phyloP scores from a whole-genome alignment of 2,329 filamentous ascomycete species.

The Tolypocladium paradoxum region DNA sequence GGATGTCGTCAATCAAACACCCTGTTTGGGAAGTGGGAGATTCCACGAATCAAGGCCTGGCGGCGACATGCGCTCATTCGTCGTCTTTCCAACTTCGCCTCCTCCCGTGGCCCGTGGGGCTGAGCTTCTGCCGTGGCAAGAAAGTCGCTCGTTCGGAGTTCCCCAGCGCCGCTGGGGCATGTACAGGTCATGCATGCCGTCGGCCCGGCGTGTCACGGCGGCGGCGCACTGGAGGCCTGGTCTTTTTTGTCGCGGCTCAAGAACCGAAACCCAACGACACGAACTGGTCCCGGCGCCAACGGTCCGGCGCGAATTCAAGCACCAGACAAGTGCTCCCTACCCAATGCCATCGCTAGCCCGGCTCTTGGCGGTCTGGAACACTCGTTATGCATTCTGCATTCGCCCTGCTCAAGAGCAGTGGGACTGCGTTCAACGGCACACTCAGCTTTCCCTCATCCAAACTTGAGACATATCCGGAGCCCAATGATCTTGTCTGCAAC shows the following conservation, averaged over 20 bases:
- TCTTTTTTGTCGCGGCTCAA: neutral
- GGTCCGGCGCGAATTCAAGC: neutral
- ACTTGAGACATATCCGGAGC: neutral
- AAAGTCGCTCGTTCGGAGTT: neutral
- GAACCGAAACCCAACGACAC: neutral
- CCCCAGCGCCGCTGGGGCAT: neutral
- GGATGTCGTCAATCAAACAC: neutral
- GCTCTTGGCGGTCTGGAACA: neutral
- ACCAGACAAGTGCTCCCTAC: neutral
- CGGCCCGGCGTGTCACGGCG: neutral
- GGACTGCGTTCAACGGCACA: neutral
- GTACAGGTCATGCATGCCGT: neutral
- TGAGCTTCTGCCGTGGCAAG: neutral
- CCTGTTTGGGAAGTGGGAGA: neutral
- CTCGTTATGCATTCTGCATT: neutral
- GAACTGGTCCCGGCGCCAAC: neutral
- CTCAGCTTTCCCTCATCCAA: neutral
- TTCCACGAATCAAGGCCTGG: neutral
- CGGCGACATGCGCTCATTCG: neutral
- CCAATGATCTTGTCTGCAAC: neutral
- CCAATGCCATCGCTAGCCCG: neutral
- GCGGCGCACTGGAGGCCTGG: neutral
- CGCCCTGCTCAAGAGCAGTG: neutral
- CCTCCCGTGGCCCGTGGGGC: neutral
- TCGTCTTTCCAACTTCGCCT: neutral